These are phyloP conservation scores for Porodaedalea pini DNA, from an alignment of 1,284 basidiomycete genomes.

Conservation along the genomic window DNA sequence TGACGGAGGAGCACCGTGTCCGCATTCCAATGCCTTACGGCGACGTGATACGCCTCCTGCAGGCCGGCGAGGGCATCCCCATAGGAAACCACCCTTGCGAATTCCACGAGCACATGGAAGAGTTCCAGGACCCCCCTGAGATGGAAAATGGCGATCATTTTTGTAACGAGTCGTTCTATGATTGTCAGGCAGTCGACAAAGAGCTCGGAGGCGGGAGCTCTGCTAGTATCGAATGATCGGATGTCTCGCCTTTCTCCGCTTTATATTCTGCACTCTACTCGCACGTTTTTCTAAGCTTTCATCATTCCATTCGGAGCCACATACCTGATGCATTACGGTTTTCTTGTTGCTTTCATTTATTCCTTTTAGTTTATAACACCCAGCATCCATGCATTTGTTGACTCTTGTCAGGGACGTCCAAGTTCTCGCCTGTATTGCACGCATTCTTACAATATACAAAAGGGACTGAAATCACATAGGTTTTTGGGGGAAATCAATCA, in stretches of 20 bases:
- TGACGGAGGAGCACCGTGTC: constrained; percentile 53
- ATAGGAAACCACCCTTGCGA: constrained; percentile 68
- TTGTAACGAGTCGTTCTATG: background rate
- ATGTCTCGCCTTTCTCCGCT: background rate
- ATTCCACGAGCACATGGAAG: constrained; percentile 42
- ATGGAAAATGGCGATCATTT: background rate
- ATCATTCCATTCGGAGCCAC: background rate
- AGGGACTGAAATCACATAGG: no score
- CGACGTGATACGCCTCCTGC: constrained; percentile 41
- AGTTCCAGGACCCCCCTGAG: constrained; percentile 4
- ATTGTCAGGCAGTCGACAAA: background rate
- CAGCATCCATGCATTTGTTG: no score
- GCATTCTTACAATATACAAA: no score
- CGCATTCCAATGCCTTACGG: constrained; percentile 33
- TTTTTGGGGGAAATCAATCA: no score
- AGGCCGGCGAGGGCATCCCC: constrained; percentile 65
- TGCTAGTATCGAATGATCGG: background rate
- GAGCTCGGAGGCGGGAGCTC: background rate
- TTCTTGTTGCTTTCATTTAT: background rate
- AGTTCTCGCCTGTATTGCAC: no score
- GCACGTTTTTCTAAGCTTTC: background rate
- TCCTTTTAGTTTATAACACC: background rate
- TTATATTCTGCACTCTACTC: background rate
- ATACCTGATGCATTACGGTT: background rate
- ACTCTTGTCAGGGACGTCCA: no score